Evolutionary conservation across 2,329 filamentous ascomycete genomes (phyloP), one percentile per base, ranked within the genome.

Genomic region (Fusarium nurragi): DNA sequence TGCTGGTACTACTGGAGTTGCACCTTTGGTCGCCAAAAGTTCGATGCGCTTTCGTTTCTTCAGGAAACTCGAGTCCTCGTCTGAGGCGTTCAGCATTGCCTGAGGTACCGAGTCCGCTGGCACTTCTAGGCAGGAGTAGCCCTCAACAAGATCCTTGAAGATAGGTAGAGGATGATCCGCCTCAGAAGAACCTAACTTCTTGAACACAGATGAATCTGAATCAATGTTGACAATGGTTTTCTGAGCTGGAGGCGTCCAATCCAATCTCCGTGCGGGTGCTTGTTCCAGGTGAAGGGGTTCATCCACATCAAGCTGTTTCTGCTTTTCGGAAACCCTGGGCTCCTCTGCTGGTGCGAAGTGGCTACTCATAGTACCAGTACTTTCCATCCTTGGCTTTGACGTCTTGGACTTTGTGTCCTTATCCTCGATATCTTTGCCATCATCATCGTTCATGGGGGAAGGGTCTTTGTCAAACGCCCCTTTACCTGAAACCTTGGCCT

Each of bases 231-330:
- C 58, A 4, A 73, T 55, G 1, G 65, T 67, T 38, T 79, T 80
- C 30, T 79, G 72, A 43, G 79, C 81, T 5, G 87, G 84, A 3
- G 90, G 90, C 1, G 91, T 93, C 91, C 90, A 93, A 56, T 88
- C 83, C 14, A 77, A 71, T 59, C 87, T 82, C 58, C 90, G 81
- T 41, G 77, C 79, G 23, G 84, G 73, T 9, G 89, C 90, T 41
- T 73, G 75, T 48, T 84, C 82, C 10, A 82, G 57, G 19, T 75
- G 68, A 4, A 80, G 66, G 1, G 77, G 71, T 45, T 78, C 77
- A n/a, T 73, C 51, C 61, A 61, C 76, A 58, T 55, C 70, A 54
- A 25, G 63, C 41, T 49, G 65, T 56, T 58, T 50, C n/a, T 32
- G 5, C 28, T 68, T 70, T 21, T 54, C 45, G 22, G 43, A 16